These are phyloP conservation scores for Mycena polygramma DNA, from an alignment of 768 basidiomycete species.

Conservation along the genomic window DNA sequence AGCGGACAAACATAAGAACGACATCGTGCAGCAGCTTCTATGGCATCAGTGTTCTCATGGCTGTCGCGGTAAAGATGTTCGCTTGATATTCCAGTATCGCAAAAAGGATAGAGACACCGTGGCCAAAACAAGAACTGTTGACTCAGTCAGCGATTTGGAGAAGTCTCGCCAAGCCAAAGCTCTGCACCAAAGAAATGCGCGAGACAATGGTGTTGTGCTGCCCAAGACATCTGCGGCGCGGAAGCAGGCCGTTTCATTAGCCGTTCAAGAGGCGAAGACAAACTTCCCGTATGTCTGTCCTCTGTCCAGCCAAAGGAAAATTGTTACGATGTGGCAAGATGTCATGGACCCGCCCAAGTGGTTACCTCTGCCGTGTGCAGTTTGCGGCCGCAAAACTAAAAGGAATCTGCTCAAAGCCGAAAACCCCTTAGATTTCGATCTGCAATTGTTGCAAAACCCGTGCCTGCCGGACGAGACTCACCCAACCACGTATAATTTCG, in stretches of 20 bases:
- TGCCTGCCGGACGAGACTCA: not conserved
- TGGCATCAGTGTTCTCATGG: too few species aligned
- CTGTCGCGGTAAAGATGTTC: too few species aligned
- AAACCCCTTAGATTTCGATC: not conserved
- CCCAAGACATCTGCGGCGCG: not conserved
- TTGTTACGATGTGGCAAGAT: not conserved
- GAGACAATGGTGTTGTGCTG: too few species aligned
- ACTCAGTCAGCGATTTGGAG: too few species aligned
- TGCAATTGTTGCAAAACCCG: not conserved
- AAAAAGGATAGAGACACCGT: too few species aligned
- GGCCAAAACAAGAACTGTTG: too few species aligned
- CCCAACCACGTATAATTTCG: constrained; percentile 5
- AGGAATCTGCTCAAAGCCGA: not conserved
- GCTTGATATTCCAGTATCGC: too few species aligned
- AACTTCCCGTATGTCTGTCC: not conserved
- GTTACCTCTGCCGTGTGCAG: not conserved
- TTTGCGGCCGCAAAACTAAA: not conserved
- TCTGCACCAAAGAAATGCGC: too few species aligned
- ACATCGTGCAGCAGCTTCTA: too few species aligned
- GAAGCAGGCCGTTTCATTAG: not conserved
- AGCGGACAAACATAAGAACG: not conserved
- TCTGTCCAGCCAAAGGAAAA: not conserved
- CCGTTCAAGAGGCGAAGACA: not conserved
- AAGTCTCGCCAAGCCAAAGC: too few species aligned
- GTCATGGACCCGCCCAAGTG: not conserved